A percentile compares a stretch with the other conserved stretches of the same genome.
These are phyloP conservation scores for Lophium mytilinum DNA, from an alignment of 495 filamentous ascomycete genomes.

Conservation along the genomic window DNA sequence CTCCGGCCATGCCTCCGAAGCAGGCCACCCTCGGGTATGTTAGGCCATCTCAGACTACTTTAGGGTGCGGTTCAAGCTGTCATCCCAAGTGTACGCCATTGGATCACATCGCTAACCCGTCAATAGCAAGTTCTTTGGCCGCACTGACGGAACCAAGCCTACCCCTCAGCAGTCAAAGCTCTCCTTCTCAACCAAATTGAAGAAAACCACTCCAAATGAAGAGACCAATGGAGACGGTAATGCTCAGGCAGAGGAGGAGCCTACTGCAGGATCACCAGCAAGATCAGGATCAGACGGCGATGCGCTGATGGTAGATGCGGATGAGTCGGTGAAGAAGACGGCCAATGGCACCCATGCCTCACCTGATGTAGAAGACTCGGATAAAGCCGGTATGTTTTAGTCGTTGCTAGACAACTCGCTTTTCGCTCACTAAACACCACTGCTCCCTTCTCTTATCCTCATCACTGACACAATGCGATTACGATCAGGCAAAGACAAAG, in stretches of 20 bases:
- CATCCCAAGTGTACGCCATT: constrained; percentile 9
- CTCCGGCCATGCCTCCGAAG: constrained; percentile 41
- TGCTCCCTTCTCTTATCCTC: neutral
- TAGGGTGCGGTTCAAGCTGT: constrained; percentile 57
- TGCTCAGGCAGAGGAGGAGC: neutral
- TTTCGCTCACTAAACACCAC: neutral
- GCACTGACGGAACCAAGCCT: constrained; percentile 44
- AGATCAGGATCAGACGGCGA: constrained; percentile 1
- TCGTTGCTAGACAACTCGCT: too few relatives aligned
- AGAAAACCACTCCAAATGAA: constrained; percentile 9
- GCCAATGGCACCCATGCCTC: neutral
- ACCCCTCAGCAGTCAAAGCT: constrained; percentile 67
- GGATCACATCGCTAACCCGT: constrained; percentile 4
- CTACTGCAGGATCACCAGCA: neutral
- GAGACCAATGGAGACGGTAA: constrained; percentile 2
- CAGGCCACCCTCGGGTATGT: constrained; percentile 95
- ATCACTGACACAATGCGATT: neutral
- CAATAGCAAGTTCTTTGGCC: constrained; percentile 63
- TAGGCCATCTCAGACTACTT: constrained; percentile 64
- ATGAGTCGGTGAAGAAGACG: constrained; percentile 18
- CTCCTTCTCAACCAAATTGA: constrained; percentile 50
- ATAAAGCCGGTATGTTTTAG: neutral
- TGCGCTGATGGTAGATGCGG: constrained; percentile 9
- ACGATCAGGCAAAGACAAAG: neutral
- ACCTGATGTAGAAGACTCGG: neutral